A percentile compares a stretch with the other conserved stretches of the same genome.
phyloP scores from a whole-genome alignment of 495 filamentous ascomycete genomes.

The Tirmania nivea region DNA sequence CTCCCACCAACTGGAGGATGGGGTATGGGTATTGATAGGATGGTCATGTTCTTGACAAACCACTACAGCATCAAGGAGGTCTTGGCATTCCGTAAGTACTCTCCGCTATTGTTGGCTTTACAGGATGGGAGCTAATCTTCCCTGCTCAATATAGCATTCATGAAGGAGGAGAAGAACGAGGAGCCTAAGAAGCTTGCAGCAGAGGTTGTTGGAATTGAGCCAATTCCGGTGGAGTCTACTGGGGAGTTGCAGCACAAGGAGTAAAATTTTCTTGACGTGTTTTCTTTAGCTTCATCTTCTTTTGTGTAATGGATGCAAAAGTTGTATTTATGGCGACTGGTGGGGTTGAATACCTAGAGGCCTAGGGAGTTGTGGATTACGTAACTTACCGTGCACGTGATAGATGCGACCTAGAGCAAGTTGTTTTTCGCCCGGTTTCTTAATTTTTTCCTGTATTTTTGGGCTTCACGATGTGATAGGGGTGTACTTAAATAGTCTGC shows the following conservation, averaged over 20 bases:
- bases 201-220: constrained; percentile 42
- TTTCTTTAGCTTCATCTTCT: no score
- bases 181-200: constrained; percentile 33
- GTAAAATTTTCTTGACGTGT: no score
- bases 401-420: no score
- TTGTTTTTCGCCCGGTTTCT: no score
- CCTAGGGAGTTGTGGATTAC: no score
- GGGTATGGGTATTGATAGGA: constrained; percentile 81
- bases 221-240: constrained; percentile 37
- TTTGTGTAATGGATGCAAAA: no score
- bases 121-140: neutral
- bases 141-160: constrained; percentile 25
- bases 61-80: constrained; percentile 94
- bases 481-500: no score
- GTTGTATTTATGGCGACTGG: no score
- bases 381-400: no score
- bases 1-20: constrained; percentile 88
- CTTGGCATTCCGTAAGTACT: constrained; percentile 47
- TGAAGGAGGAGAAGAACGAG: constrained; percentile 44
- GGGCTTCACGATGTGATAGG: no score
- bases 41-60: constrained; percentile 95
- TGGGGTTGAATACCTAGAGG: no score
- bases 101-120: neutral
- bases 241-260: constrained; percentile 23
- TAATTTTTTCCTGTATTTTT: no score